Percentiles rank a stretch among this genome's conserved stretches.
Conservation (phyloP, 306 rosid genomes). For the Casuarina equisetifolia region DNA sequence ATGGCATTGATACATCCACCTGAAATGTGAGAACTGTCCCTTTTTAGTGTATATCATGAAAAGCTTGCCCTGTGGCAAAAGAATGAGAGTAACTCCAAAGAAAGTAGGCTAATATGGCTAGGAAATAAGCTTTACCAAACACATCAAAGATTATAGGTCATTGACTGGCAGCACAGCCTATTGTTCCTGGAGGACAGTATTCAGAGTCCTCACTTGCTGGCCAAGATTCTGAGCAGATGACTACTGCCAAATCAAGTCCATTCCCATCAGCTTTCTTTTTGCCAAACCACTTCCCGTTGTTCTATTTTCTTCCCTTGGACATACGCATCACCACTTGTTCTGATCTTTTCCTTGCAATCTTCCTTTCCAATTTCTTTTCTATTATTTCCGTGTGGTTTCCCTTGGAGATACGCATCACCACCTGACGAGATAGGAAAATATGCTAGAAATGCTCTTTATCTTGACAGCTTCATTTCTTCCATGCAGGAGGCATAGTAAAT, state of each 20-base stretch:
- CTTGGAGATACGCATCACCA: too few species aligned
- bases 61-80: not conserved
- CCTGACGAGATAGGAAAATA: not conserved
- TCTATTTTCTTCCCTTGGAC: not conserved
- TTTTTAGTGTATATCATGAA: not conserved
- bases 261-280: not conserved
- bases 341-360: not conserved
- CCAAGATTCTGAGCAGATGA: not conserved
- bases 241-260: not conserved
- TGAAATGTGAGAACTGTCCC: not conserved
- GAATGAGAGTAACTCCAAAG: not conserved
- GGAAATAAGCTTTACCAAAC: not conserved
- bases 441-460: not conserved
- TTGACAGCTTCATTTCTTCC: constrained; percentile 7
- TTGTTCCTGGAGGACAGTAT: not conserved
- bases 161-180: not conserved
- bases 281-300: not conserved
- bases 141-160: not conserved
- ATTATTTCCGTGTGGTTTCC: not conserved
- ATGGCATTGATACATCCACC: not conserved
- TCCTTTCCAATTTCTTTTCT: not conserved
- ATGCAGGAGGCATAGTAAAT: constrained; percentile 85
- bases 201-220: not conserved
- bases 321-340: not conserved
- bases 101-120: not conserved